A percentile compares a stretch with the other conserved stretches of the same genome.
phyloP scores from a whole-genome alignment of 1,284 basidiomycete species.

The Apiotrichum sp. region DNA sequence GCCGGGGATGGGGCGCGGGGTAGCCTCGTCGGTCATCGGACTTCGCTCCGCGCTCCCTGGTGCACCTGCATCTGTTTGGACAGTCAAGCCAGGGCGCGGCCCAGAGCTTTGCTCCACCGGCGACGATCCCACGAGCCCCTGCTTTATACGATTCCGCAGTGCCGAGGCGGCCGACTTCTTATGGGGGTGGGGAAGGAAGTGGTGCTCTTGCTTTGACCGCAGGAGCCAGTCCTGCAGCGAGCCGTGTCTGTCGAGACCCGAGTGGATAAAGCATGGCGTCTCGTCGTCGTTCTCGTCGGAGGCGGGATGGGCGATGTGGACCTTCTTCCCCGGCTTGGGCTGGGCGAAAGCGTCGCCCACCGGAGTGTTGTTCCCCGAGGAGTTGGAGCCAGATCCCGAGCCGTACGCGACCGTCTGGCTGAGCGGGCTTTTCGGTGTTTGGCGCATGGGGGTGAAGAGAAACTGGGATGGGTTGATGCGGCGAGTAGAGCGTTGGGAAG shows the following conservation, averaged over 20 bases:
- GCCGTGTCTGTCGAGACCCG: conserved; percentile 45
- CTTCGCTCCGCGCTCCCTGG: no score
- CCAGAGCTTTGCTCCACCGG: no score
- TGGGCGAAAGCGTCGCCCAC: neutral
- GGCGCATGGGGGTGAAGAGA: conserved; percentile 22
- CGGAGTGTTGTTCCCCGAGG: neutral
- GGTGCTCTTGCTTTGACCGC: conserved; percentile 18
- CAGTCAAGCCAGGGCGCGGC: no score
- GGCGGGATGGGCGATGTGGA: conserved; percentile 9
- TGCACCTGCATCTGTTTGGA: no score
- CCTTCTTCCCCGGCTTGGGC: conserved; percentile 8
- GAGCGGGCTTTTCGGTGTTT: conserved; percentile 32
- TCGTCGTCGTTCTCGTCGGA: conserved; percentile 7
- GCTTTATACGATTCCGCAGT: neutral
- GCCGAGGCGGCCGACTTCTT: neutral
- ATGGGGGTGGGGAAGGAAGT: conserved; percentile 5
- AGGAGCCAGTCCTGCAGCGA: conserved; percentile 41
- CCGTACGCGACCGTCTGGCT: conserved; percentile 8
- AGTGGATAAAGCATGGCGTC: conserved; percentile 48
- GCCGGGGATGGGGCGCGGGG: neutral
- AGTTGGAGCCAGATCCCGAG: neutral
- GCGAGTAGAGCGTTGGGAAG: neutral
- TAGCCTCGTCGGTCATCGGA: no score
- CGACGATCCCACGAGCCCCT: no score
- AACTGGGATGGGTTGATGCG: conserved; percentile 9